A percentile compares a stretch with the other conserved stretches of the same genome.
These are phyloP conservation scores for Capillidium rhysosporum DNA, from an alignment of 371 early-diverging fungal species.

Conservation along the genomic window DNA sequence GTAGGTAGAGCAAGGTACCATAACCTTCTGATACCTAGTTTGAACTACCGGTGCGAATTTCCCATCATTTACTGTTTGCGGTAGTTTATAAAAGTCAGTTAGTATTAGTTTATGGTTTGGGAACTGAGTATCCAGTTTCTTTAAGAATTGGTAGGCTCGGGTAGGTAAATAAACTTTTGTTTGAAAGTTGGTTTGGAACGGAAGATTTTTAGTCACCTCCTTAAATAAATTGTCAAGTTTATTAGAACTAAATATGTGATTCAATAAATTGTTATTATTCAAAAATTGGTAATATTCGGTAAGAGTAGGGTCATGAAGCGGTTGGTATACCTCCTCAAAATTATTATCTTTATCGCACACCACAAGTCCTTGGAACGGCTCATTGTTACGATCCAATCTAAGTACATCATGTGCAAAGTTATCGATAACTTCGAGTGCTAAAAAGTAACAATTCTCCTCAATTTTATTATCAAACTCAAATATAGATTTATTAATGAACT, in stretches of 20 bases:
- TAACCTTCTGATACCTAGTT: slow-evolving; percentile 65
- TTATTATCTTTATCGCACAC: slow-evolving; percentile 60
- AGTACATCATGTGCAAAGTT: slow-evolving; percentile 91
- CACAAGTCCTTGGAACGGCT: slow-evolving; percentile 65
- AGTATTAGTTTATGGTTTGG: slow-evolving; percentile 77
- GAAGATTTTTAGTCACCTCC: slow-evolving; percentile 23
- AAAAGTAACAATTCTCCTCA: slow-evolving; percentile 58
- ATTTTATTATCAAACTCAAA: slow-evolving; percentile 75
- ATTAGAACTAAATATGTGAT: slow-evolving; percentile 36
- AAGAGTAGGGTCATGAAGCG: slow-evolving; percentile 53
- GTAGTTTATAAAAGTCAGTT: slow-evolving; percentile 69
- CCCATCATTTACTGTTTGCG: slow-evolving; percentile 61
- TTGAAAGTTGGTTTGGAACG: slow-evolving; percentile 71
- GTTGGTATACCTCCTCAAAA: slow-evolving; percentile 67
- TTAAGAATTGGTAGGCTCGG: slow-evolving; percentile 51
- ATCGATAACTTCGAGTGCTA: slow-evolving; percentile 89
- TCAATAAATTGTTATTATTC: slow-evolving; percentile 24
- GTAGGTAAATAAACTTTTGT: slow-evolving; percentile 80
- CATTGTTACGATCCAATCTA: slow-evolving; percentile 54
- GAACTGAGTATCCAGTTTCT: slow-evolving; percentile 50
- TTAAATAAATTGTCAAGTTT: slow-evolving; percentile 21
- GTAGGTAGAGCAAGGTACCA: slow-evolving; percentile 87
- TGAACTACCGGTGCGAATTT: slow-evolving; percentile 88
- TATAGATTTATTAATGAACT: slow-evolving; percentile 70
- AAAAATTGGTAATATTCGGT: slow-evolving; percentile 41